Conservation (phyloP, 495 filamentous ascomycete species). For the Podospora didyma region DNA sequence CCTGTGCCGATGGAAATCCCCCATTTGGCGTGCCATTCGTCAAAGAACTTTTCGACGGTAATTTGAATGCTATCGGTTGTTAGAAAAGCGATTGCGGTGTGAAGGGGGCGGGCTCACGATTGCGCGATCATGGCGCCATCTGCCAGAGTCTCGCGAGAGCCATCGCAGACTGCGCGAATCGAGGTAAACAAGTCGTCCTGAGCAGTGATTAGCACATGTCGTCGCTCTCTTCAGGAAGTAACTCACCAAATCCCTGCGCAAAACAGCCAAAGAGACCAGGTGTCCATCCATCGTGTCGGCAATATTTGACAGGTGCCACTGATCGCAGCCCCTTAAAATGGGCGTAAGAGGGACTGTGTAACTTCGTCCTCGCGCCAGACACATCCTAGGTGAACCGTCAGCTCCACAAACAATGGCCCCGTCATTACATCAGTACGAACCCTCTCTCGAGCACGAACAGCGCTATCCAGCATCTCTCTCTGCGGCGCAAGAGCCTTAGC, state of each 20-base stretch:
- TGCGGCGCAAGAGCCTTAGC: constrained; percentile 54
- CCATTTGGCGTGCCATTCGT: constrained; percentile 60
- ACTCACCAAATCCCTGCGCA: constrained; percentile 62
- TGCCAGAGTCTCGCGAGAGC: constrained; percentile 38
- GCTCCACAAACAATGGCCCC: too few species aligned
- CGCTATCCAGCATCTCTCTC: constrained; percentile 67
- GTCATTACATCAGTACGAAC: constrained; percentile 25
- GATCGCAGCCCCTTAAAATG: constrained; percentile 61
- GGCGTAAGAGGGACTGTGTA: constrained; percentile 63
- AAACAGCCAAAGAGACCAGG: constrained; percentile 62
- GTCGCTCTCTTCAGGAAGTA: not conserved
- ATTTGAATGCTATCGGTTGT: constrained; percentile 46
- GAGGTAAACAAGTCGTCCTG: constrained; percentile 58
- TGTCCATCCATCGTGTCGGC: constrained; percentile 65
- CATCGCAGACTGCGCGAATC: constrained; percentile 62
- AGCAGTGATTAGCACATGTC: constrained; percentile 11
- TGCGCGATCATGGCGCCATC: constrained; percentile 53
- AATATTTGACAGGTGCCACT: constrained; percentile 60
- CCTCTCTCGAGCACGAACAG: constrained; percentile 71
- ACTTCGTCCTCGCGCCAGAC: constrained; percentile 62
- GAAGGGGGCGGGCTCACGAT: constrained; percentile 39
- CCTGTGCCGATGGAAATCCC: constrained; percentile 55
- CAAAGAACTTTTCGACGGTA: constrained; percentile 59
- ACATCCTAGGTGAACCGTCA: constrained; percentile 44
- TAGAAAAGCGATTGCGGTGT: not conserved